Evolutionary conservation across 805 yeast genomes (phyloP), one percentile per base, ranked within the genome.

Genomic region (Wickerhamomyces bisporus): DNA sequence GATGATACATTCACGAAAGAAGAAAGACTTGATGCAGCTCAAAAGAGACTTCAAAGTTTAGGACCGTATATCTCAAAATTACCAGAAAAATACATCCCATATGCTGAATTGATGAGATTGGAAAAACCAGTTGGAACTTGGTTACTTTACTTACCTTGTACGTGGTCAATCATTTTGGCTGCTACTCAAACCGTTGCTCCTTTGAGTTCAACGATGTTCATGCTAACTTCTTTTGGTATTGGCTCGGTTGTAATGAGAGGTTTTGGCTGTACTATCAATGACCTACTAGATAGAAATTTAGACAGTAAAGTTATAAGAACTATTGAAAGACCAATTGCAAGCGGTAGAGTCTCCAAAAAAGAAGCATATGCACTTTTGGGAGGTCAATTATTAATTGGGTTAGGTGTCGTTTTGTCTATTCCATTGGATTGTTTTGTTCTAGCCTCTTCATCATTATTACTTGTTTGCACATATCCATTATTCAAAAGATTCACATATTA

Each of bases 121-220:
- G 98, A 93, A 55, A 86, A 86, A 50, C 98, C 99, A 0, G 94
- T 85, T n/a, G 99, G 98, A 0, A 85, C 97, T 0, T 78, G 86
- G 72, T 66, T 91, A 20, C 65, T 93, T 30, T 76, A 77, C 43
- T 67, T 86, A 34, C 98, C 98, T 0, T 81, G 95, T 36, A 75
- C 86, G 32, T 93, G 98, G 98, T 83, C 95, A 10, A 82, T 93
- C 38, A 70, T 91, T 0, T 82, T 89, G 80, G 97, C 96, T 1
- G 91, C 94, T 0, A 82, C 72, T 47, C 68, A 77, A 48, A 61
- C 79, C 2, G 62, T 78, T 2, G 95, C 96, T 0, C 81, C 96
- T 0, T 38, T 87, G 1, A 43, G 74, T 0, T 71, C 78, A 2
- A 81, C 91, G 0, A 42, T 71, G 0, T 73, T 71, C 53, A 86